Evolutionary conservation across 2,329 filamentous ascomycete species (phyloP), one percentile per base, ranked within the genome.

Genomic region (Elsinoe perseae): DNA sequence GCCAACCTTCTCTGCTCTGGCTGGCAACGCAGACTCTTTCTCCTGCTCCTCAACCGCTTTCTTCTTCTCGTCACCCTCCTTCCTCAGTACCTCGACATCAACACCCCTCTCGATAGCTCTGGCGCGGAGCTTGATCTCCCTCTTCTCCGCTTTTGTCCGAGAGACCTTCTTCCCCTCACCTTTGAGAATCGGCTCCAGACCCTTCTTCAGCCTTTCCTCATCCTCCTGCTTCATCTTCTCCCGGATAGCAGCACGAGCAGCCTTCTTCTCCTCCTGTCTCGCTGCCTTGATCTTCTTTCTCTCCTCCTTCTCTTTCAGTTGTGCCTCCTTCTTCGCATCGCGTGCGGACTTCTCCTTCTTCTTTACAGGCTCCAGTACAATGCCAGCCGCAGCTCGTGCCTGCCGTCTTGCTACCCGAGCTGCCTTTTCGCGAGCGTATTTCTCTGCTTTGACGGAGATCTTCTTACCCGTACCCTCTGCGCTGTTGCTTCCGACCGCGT

Each of bases 201-300:
- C 46, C 54, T 54, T 59, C 57, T 56, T 54, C 43, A 53, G 55
- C 36, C 8, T 34, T 16, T 54, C 56, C 16, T 28, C 48, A 27
- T 40, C 50, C 50, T 57, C 58, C 30, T 40, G 23, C n/a, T 40
- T 50, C 44, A 57, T 56, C 5, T 56, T 46, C 21, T 70, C 32
- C 40, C 10, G 23, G 40, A 25, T n/a, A 3, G 18, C 20, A 27
- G 40, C 40, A 3, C 40, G 40, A 21, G 20, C 23, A n/a, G 23
- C 23, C 20, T 44, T 44, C 40, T 44, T 50, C 25, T 64, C 62
- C 43, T 71, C 65, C 4, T 71, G 60, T 2, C 66, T 64, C 54
- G 69, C 64, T 2, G 64, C 62, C 60, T 72, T 72, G 2, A 57
- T 61, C 54, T 44, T 67, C 27, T 69, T 67, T 18, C 53, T 55